A percentile compares a stretch with the other conserved stretches of the same genome.
These are phyloP conservation scores for Euptelea pleiosperma DNA, from an alignment of 164 flowering plant species.

Conservation along the genomic window DNA sequence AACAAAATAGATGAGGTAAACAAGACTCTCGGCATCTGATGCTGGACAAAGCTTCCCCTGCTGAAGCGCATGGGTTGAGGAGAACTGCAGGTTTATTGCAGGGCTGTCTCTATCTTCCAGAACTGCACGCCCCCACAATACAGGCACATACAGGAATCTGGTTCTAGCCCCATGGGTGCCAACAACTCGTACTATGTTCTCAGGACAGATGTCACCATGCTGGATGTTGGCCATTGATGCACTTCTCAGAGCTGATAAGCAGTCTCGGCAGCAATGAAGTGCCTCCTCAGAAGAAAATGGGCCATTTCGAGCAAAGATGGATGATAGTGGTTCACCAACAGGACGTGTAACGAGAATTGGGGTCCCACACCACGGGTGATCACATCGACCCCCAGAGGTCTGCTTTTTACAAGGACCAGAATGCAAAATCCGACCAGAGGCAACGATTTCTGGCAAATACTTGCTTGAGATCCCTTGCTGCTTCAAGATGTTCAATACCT, in stretches of 20 bases:
- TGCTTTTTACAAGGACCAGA: slow-evolving; percentile 59
- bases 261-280: slow-evolving; percentile 63
- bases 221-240: slow-evolving; percentile 53
- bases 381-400: slow-evolving; percentile 58
- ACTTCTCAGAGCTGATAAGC: slow-evolving; percentile 63
- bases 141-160: slow-evolving; percentile 32
- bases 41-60: slow-evolving; percentile 77
- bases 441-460: slow-evolving; percentile 58
- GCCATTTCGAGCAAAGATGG: slow-evolving; percentile 38
- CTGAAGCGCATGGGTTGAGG: slow-evolving; percentile 80
- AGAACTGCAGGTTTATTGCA: slow-evolving; percentile 65
- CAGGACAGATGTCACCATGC: slow-evolving; percentile 84
- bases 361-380: slow-evolving; percentile 81
- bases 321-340: slow-evolving; percentile 60
- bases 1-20: slow-evolving; percentile 59
- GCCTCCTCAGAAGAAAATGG: slow-evolving; percentile 57
- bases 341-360: slow-evolving; percentile 74
- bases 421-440: slow-evolving; percentile 69
- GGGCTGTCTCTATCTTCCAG: slow-evolving; percentile 83
- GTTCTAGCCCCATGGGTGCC: slow-evolving; percentile 23
- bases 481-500: slow-evolving; percentile 60
- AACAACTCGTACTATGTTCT: slow-evolving; percentile 54
- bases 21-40: slow-evolving; percentile 81
- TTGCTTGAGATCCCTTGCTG: slow-evolving; percentile 57
- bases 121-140: slow-evolving; percentile 82